Evolutionary conservation across 192 early-diverging fungal genomes (phyloP).

Genomic region (Coemansia sp.): DNA sequence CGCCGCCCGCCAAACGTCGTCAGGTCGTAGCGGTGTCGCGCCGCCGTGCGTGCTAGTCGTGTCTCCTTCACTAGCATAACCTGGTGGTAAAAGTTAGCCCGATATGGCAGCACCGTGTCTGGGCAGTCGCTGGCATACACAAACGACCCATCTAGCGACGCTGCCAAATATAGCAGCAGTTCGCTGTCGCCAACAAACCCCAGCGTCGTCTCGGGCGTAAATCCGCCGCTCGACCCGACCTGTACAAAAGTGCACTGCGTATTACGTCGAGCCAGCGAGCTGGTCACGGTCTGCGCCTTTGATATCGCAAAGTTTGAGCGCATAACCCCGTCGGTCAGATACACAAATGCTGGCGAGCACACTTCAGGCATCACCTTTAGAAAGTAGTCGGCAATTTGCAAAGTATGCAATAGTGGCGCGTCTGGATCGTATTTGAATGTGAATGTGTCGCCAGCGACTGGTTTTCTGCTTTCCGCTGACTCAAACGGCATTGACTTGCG

Average conservation of each 20-base stretch:
- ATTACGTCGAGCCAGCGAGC: slow-evolving; percentile 57
- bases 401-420: slow-evolving; percentile 43
- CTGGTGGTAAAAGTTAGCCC: slow-evolving; percentile 53
- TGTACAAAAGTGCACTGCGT: slow-evolving; percentile 71
- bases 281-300: slow-evolving; percentile 54
- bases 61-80: slow-evolving; percentile 51
- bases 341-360: slow-evolving; percentile 57
- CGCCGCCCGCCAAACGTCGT: slow-evolving; percentile 38
- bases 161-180: slow-evolving; percentile 66
- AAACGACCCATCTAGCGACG: slow-evolving; percentile 67
- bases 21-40: slow-evolving; percentile 37
- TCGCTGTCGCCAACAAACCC: slow-evolving; percentile 79
- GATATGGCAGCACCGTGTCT: slow-evolving; percentile 28
- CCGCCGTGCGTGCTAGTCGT: slow-evolving; percentile 36
- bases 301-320: slow-evolving; percentile 69
- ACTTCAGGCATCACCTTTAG: slow-evolving; percentile 52
- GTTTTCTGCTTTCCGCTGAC: slow-evolving; percentile 15
- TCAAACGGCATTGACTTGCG: slow-evolving; percentile 18
- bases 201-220: slow-evolving; percentile 68
- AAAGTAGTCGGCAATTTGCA: slow-evolving; percentile 56
- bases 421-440: slow-evolving; percentile 45
- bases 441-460: slow-evolving; percentile 38
- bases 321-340: slow-evolving; percentile 74
- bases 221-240: slow-evolving; percentile 65
- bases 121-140: slow-evolving; percentile 70